Evolutionary conservation across 1,139 yeast species (phyloP), one percentile per base, ranked within the genome.

Genomic region (Blastobotrys arbuscula): DNA sequence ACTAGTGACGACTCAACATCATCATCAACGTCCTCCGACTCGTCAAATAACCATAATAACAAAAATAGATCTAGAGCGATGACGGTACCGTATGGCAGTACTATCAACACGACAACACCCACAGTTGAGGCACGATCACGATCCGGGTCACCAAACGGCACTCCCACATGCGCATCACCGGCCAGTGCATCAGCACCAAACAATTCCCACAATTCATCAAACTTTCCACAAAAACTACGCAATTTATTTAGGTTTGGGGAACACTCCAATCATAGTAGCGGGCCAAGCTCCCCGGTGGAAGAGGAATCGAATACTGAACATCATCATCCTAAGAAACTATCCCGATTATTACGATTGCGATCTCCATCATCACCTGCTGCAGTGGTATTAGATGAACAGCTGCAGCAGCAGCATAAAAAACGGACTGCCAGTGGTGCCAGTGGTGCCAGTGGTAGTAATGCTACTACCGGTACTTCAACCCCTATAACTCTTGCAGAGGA

Each of bases 301-400:
- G 50, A 50, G 34, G 53, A 50, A 3, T 9, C 12, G 13, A 10
- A 24, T 7, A 24, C 6, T 24, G 10, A 24, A 6, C 35, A 38
- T 50, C 20, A 40, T 28, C 39, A 47, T 26, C 51, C 52, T 16
- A 50, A 47, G 40, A 55, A 55, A 35, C 47, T 43, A 37, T 51
- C 56, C 21, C 50, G 62, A 45, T 47, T 69, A 8, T 58, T 71
- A 43, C 56, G 74, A 36, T 58, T 71, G 44, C 63, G 75, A 20
- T 71, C 75, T 2, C 74, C 75, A 0, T 70, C 74, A 4, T 58
- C 61, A 34, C 64, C 65, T 21, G 57, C 57, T 15, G 58, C 54
- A 10, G 54, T 54, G 21, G 47, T 45, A 44, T 39, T 45, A 28
- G 50, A 44, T 21, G 52, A 48, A 28, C 42, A 45, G 24, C 45